Percentiles rank a stretch among this genome's conserved stretches.
phyloP scores from a whole-genome alignment of 176 grass and related monocot species.

The Oryza meridionalis region DNA sequence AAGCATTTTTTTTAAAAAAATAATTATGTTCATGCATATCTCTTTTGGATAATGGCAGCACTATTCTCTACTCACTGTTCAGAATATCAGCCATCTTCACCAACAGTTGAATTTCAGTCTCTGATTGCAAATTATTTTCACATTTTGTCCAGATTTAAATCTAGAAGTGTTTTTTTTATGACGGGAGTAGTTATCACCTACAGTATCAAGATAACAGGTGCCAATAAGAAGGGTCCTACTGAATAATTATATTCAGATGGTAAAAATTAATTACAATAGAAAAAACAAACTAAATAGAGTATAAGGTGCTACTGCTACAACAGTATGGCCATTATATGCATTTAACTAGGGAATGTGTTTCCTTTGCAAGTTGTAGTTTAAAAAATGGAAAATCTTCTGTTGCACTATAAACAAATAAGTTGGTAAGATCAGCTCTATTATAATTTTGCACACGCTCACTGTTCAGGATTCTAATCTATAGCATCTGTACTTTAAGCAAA shows the following conservation, averaged over 20 bases:
- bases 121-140: not conserved
- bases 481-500: not conserved
- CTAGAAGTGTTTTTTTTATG: too few relatives aligned
- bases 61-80: not conserved
- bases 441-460: not conserved
- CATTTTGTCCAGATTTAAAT: too few relatives aligned
- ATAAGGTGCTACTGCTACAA: not conserved
- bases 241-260: not conserved
- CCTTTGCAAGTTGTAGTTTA: not conserved
- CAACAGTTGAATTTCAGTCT: not conserved
- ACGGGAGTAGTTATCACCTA: not conserved
- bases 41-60: conserved; percentile 5
- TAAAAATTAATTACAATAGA: not conserved
- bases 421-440: not conserved
- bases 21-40: not conserved
- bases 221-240: not conserved
- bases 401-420: not conserved
- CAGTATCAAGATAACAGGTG: not conserved
- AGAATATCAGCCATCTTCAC: not conserved
- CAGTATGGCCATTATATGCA: not conserved
- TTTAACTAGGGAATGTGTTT: not conserved
- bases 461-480: not conserved
- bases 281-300: not conserved
- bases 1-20: too few relatives aligned
- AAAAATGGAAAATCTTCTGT: not conserved